Base-by-base conservation (phyloP, 768 basidiomycete genomes). In the Xerocomellus dryophilus region DNA sequence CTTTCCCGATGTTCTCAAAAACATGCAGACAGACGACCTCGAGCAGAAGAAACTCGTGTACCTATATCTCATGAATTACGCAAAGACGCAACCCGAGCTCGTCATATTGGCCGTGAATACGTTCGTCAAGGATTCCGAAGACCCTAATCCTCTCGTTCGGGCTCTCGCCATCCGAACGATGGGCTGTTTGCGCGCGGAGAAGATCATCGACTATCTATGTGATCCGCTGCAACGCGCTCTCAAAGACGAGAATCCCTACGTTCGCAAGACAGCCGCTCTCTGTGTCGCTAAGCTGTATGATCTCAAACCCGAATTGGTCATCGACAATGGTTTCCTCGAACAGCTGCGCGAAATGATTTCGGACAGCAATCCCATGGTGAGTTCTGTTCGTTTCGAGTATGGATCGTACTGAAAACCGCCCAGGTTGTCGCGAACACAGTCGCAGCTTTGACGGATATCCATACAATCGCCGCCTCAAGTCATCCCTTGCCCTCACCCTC, bases 1-100 rank as follows among this genome's bases (percentile, higher is more conserved):
- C 61, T 98, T 98, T 68, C 95, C 96, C 8, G 93, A 98, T 73
- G 96, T 98, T 29, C 85, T 99, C 66, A 97, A 97, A 81, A 98
- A 98, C 74, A 97, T 94, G 95, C 96, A 98, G 75, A 98, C 97
- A 23, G 96, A 99, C 47, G 96, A 98, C 71, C 82, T 99, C 50
- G 97, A 99, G 72, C 97, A 98, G 76, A 99, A 98, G 84, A 98
- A 99, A 74, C 88, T 99, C 32, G 97, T 98, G n/a, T 98, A 97
- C 66, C 82, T 97, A 21, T 98, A 98, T 72, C 85, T 99, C 54
- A 98, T 98, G 90, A 99, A 99, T 77, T 99, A 98, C 61, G 96
- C 96, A 32, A 97, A 97, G 69, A 95, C 96, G 0, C 97, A 99
- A 67, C 97, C 97, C 0, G 97, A 99, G 68, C 90, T 98, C 57